Percentiles rank a stretch among this genome's conserved stretches.
These are phyloP conservation scores for Talaromyces sp. DNA, from an alignment of 2,329 filamentous ascomycete species.

Conservation along the genomic window DNA sequence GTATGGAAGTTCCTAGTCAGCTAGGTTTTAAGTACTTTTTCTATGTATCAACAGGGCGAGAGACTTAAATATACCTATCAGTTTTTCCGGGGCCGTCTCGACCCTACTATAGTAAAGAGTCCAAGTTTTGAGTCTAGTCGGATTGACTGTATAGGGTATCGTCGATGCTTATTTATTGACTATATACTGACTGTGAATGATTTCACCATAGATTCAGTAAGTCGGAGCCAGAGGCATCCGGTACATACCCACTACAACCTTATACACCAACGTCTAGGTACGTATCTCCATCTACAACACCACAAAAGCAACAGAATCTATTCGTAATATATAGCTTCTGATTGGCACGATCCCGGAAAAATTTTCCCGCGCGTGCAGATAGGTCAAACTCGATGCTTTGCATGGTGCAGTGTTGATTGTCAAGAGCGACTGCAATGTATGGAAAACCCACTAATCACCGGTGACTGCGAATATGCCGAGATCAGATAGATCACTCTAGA, in stretches of 20 bases:
- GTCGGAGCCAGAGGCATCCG: not conserved
- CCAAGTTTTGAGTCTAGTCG: not conserved
- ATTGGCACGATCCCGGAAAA: not conserved
- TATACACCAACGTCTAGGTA: not conserved
- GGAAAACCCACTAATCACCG: not conserved
- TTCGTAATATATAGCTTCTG: not conserved
- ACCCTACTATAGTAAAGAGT: not conserved
- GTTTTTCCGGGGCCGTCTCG: not conserved
- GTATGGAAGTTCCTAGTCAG: not conserved
- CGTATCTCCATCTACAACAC: not conserved
- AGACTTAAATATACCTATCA: slow-evolving; percentile 1
- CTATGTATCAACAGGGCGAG: not conserved
- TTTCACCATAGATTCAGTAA: not conserved
- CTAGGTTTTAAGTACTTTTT: not conserved
- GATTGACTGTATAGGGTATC: not conserved
- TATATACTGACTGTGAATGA: not conserved
- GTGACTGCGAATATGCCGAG: not conserved
- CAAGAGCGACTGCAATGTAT: not conserved
- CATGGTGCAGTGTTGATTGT: not conserved
- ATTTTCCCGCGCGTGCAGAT: not conserved
- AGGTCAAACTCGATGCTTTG: not conserved
- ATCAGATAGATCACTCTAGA: slow-evolving; percentile 1
- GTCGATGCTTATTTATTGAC: not conserved
- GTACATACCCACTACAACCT: not conserved
- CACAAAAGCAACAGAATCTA: not conserved